These are phyloP conservation scores for Arachis hypogaea DNA, from an alignment of 306 rosid species.

Conservation along the genomic window DNA sequence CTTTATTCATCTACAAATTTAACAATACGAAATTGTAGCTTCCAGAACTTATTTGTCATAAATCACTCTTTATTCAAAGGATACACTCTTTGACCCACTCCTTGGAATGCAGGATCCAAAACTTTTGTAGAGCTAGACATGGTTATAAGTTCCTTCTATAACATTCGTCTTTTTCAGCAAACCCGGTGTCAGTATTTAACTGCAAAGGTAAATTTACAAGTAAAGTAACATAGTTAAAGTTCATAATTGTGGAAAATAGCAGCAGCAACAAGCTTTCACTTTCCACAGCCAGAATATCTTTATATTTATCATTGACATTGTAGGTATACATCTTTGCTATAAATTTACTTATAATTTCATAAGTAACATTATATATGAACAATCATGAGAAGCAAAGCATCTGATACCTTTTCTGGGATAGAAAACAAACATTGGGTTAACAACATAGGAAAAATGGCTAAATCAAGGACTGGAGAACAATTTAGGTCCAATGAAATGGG, in stretches of 20 bases:
- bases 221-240: conserved; percentile 2
- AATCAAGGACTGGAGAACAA: conserved; percentile 5
- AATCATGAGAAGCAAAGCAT: conserved; percentile 3
- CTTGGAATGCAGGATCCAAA: conserved; percentile 96
- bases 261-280: conserved; percentile 28
- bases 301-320: conserved; percentile 8
- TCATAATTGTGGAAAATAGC: conserved; percentile 8
- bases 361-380: not conserved
- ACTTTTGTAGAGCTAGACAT: conserved; percentile 84
- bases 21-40: conserved; percentile 3
- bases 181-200: conserved; percentile 44
- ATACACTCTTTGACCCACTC: conserved; percentile 93
- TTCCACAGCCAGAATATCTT: conserved; percentile 21
- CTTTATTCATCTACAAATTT: not conserved
- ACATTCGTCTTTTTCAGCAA: conserved; percentile 32
- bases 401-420: not conserved
- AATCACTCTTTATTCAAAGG: conserved; percentile 53
- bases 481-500: not conserved
- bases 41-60: conserved; percentile 33
- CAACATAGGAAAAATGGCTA: conserved; percentile 19
- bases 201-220: conserved; percentile 39
- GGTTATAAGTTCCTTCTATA: conserved; percentile 46
- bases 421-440: conserved; percentile 1
- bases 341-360: conserved; percentile 9
- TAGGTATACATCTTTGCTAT: conserved; percentile 1